Conservation (phyloP, 1,284 basidiomycete genomes). For the Coniophora puteana region DNA sequence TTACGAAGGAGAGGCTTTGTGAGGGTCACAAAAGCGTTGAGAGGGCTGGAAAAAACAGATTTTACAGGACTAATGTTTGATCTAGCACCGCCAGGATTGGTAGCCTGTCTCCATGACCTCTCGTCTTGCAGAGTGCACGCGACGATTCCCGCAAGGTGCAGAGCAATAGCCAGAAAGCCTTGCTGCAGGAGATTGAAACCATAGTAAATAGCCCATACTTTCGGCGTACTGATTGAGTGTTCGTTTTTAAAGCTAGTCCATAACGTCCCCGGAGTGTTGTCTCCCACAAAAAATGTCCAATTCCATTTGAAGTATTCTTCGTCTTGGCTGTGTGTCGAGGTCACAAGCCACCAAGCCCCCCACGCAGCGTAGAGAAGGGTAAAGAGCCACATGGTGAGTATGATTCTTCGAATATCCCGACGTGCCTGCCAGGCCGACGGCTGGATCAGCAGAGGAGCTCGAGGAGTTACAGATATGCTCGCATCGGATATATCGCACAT, state of each 20-base stretch:
- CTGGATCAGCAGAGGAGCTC: constrained; percentile 12
- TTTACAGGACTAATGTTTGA: constrained; percentile 19
- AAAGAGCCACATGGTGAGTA: constrained; percentile 19
- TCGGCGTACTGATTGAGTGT: no score
- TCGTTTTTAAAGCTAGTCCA: constrained; percentile 25
- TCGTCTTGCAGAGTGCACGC: constrained; percentile 26
- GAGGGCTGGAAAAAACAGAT: constrained; percentile 15
- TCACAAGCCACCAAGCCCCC: constrained; percentile 17
- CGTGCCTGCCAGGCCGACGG: constrained; percentile 26
- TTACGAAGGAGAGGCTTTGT: constrained; percentile 25
- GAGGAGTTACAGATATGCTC: constrained; percentile 9
- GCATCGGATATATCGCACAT: constrained; percentile 18
- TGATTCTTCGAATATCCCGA: constrained; percentile 14
- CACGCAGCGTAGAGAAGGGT: constrained; percentile 16
- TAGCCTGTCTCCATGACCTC: constrained; percentile 21
- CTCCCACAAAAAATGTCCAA: no score
- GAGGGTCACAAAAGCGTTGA: constrained; percentile 15
- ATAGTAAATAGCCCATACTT: constrained; percentile 26
- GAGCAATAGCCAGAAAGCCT: constrained; percentile 25
- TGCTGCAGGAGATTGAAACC: constrained; percentile 22
- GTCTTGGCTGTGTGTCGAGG: no score
- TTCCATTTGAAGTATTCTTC: no score
- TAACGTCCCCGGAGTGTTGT: neutral
- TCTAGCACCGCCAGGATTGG: constrained; percentile 10
- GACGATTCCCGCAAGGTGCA: constrained; percentile 27